Percentiles rank a stretch among this genome's conserved stretches.
Evolutionary conservation across 805 yeast genomes (phyloP).

Genomic region (Teunomyces cretensis): DNA sequence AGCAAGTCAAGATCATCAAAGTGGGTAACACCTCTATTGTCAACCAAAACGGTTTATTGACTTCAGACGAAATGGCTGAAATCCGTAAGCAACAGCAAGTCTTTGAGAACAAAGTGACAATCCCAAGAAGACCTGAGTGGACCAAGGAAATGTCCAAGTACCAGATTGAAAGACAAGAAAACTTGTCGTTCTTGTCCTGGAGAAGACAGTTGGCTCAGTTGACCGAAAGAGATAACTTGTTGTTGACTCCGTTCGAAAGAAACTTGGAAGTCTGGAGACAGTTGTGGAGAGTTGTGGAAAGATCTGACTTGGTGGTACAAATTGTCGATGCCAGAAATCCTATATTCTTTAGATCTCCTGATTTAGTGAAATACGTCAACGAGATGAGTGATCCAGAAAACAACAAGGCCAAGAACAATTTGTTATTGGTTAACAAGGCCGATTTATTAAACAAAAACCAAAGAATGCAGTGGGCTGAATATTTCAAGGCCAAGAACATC

Average conservation of each 20-base stretch:
- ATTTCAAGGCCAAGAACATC: conserved; percentile 67
- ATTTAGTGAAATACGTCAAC: conserved; percentile 78
- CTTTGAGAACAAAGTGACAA: conserved; percentile 69
- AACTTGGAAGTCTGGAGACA: conserved; percentile 98
- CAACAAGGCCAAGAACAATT: conserved; percentile 59
- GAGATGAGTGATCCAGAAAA: conserved; percentile 60
- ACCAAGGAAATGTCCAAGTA: conserved; percentile 62
- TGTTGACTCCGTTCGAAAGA: conserved; percentile 95
- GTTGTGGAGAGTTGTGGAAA: conserved; percentile 95
- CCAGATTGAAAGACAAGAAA: conserved; percentile 83
- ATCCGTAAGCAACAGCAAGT: conserved; percentile 62
- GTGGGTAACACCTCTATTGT: conserved; percentile 53
- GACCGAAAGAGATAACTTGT: conserved; percentile 80
- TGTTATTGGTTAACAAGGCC: conserved; percentile 88
- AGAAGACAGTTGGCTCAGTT: conserved; percentile 83
- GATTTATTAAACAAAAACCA: conserved; percentile 79
- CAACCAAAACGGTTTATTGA: conserved; percentile 49
- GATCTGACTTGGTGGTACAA: conserved; percentile 91
- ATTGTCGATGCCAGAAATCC: conserved; percentile 98
- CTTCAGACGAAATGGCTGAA: conserved; percentile 63
- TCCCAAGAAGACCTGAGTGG: conserved; percentile 95
- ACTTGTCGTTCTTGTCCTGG: conserved; percentile 91
- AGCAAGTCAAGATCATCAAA: conserved; percentile 80
- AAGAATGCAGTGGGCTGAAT: conserved; percentile 83
- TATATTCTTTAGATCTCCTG: conserved; percentile 80